Conservation (phyloP, 805 yeast species). For the Candida ortonii region DNA sequence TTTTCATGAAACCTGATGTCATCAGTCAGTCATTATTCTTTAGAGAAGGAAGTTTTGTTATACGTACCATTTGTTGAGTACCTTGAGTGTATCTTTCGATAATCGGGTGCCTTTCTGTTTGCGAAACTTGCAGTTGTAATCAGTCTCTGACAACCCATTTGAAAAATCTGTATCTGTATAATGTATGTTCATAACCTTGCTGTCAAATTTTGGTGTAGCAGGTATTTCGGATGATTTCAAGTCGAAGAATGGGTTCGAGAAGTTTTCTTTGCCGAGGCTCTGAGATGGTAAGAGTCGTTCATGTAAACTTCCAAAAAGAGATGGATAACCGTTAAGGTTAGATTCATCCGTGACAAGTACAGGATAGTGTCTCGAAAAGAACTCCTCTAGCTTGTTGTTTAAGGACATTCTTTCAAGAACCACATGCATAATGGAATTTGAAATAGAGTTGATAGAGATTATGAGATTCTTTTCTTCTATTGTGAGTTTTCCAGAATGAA, state of each 20-base stretch:
- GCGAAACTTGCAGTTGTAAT: not conserved
- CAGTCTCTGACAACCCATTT: not conserved
- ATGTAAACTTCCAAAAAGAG: not conserved
- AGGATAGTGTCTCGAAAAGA: constrained; percentile 1
- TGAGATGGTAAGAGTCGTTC: not conserved
- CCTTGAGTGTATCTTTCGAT: constrained; percentile 2
- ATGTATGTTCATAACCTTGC: too few species aligned
- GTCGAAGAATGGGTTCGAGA: too few species aligned
- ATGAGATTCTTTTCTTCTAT: not conserved
- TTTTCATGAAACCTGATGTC: constrained; percentile 18
- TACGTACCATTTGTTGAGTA: constrained; percentile 11
- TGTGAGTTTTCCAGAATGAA: too few species aligned
- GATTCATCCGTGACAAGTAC: not conserved
- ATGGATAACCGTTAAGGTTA: too few species aligned
- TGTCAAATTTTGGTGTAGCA: too few species aligned
- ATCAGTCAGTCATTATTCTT: constrained; percentile 1
- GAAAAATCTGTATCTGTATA: too few species aligned
- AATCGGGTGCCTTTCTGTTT: constrained; percentile 4
- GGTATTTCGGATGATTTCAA: too few species aligned
- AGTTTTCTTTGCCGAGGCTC: not conserved
- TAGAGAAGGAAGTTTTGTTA: not conserved
- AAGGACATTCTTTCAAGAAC: constrained; percentile 9
- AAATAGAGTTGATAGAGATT: not conserved
- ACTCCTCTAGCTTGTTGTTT: constrained; percentile 1
- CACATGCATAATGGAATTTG: constrained; percentile 4